A percentile compares a stretch with the other conserved stretches of the same genome.
Conservation (phyloP, 2,329 filamentous ascomycete genomes). For the Colletotrichum cuscutae region DNA sequence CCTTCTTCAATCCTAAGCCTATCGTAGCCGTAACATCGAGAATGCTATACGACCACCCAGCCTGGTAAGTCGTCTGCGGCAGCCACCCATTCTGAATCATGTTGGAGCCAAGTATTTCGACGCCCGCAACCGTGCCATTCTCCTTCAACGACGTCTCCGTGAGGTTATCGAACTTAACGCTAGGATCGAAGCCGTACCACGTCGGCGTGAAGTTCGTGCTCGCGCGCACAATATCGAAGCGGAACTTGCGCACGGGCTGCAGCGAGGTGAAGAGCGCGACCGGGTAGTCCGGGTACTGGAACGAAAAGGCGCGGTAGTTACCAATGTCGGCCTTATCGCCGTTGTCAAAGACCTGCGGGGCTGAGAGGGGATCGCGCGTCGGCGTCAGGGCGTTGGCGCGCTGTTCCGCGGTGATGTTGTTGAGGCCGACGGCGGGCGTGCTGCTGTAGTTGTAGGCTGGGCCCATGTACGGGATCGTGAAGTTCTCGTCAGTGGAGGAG, state of each 20-base stretch:
- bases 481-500: constrained; percentile 41
- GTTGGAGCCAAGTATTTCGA: not conserved
- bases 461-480: constrained; percentile 54
- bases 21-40: constrained; percentile 4
- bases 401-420: not conserved
- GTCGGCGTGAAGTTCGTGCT: constrained; percentile 21
- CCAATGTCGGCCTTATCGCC: constrained; percentile 13
- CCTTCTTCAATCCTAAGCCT: constrained; percentile 25
- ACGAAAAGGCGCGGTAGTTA: constrained; percentile 5
- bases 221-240: constrained; percentile 18
- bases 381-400: not conserved
- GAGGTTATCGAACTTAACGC: constrained; percentile 1
- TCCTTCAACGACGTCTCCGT: constrained; percentile 4
- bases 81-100: constrained; percentile 11
- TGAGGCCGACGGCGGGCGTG: constrained; percentile 43
- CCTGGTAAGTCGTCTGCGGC: constrained; percentile 9
- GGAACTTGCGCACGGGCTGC: constrained; percentile 6
- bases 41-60: constrained; percentile 17
- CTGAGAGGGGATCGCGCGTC: constrained; percentile 1
- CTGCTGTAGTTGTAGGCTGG: constrained; percentile 48
- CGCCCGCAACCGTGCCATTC: not conserved
- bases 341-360: constrained; percentile 17
- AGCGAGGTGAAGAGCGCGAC: constrained; percentile 14
- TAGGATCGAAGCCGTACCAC: constrained; percentile 18
- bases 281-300: constrained; percentile 12